Evolutionary conservation across 2,329 filamentous ascomycete genomes (phyloP).

Genomic region (Ascochyta koolunga): DNA sequence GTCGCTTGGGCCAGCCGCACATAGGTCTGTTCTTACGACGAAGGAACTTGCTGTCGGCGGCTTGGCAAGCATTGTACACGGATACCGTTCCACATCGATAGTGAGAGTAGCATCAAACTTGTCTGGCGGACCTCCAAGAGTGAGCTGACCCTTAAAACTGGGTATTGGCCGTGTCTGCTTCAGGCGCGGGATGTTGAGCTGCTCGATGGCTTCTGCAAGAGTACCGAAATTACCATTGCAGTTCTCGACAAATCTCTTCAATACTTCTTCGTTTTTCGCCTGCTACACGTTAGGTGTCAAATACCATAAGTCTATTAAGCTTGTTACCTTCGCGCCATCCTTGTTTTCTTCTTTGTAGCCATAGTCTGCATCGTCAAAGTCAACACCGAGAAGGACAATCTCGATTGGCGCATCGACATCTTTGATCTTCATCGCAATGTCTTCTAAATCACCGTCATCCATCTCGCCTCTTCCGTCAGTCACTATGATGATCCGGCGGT

Average conservation of each 20-base stretch:
- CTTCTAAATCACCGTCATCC: constrained; percentile 71
- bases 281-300: constrained; percentile 42
- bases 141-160: constrained; percentile 79
- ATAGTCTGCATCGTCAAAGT: constrained; percentile 90
- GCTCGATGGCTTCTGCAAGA: constrained; percentile 80
- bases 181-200: constrained; percentile 76
- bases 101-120: constrained; percentile 75
- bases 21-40: constrained; percentile 59
- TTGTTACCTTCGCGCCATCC: constrained; percentile 66
- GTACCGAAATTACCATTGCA: constrained; percentile 82
- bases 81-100: constrained; percentile 90
- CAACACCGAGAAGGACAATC: constrained; percentile 80
- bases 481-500: constrained; percentile 71
- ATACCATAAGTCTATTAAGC: neutral
- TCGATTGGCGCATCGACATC: constrained; percentile 70
- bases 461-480: constrained; percentile 80
- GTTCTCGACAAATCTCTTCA: constrained; percentile 67
- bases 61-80: constrained; percentile 78
- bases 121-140: constrained; percentile 73
- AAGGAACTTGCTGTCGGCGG: constrained; percentile 80
- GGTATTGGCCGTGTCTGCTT: constrained; percentile 78
- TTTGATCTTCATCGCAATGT: constrained; percentile 76
- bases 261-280: constrained; percentile 72
- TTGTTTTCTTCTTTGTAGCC: constrained; percentile 94
- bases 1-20: constrained; percentile 56